Evolutionary conservation across 257 asterid species (phyloP), one percentile per base, ranked within the genome.

Genomic region (Ehretia macrophylla): DNA sequence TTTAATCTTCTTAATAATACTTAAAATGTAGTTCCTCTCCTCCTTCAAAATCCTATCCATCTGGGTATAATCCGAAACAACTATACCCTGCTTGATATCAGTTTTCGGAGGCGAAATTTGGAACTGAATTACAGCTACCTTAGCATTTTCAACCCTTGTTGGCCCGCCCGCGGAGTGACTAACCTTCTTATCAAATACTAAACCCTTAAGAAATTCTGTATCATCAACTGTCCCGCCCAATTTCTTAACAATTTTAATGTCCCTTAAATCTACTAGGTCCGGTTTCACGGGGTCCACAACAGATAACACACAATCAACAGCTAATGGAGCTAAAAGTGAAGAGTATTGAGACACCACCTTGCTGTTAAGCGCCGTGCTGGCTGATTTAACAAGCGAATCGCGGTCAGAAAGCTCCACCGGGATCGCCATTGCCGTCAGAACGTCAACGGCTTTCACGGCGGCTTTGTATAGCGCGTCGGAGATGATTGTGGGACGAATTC

Each of bases 21-120:
- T n/a, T n/a, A n/a, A n/a, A n/a, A n/a, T n/a, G n/a, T n/a, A n/a
- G n/a, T n/a, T n/a, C n/a, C n/a, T n/a, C n/a, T n/a, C n/a, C n/a
- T n/a, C n/a, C n/a, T 93, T 93, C 85, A 93, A 69, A 62, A 93
- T 89, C 78, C 99, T 87, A 72, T 93, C 99, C 96, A 93, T 89
- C 77, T 93, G 99, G 2, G 99, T 74, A 55, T 93, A 93, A 80
- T 93, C 99, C 5, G 99, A 93, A 20, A 93, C 95, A 65, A 93
- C 96, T 42, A 93, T 89, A 69, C 95, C 85, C 76, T 93, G 99
- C 72, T 93, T 97, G 16, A 93, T 93, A 72, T 93, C 99, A 2
- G 99, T 93, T 64, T 93, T 93, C 0, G 99, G 99, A 13, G 99
- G 99, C 0, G 97, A 89, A 58, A 93, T 89, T 75, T 89, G 99